A percentile compares a stretch with the other conserved stretches of the same genome.
These are phyloP conservation scores for Tephrocybe sp. DNA, from an alignment of 768 basidiomycete genomes.

Conservation along the genomic window DNA sequence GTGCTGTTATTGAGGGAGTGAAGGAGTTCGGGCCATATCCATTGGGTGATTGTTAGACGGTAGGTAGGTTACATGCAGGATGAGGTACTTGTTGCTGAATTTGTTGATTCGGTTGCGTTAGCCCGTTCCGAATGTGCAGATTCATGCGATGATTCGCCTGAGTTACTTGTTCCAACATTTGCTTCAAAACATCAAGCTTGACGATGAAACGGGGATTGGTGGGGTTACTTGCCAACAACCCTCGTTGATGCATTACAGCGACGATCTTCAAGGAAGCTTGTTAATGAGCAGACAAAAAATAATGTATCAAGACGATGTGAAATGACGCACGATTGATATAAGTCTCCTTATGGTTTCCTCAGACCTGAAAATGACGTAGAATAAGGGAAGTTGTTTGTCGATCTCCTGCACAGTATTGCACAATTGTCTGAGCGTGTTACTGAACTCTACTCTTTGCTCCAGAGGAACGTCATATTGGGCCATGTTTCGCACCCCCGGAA, in stretches of 20 bases:
- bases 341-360: conserved; percentile 50
- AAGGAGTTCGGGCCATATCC: conserved; percentile 21
- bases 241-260: conserved; percentile 45
- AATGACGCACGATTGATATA: conserved; percentile 51
- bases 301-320: background rate
- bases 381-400: conserved; percentile 50
- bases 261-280: conserved; percentile 34
- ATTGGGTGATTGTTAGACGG: conserved; percentile 4
- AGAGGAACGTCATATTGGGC: conserved; percentile 42
- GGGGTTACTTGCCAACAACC: conserved; percentile 29
- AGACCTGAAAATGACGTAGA: conserved; percentile 43
- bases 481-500: conserved; percentile 35
- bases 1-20: conserved; percentile 19
- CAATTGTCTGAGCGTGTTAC: conserved; percentile 47
- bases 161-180: conserved; percentile 33
- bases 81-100: conserved; percentile 12
- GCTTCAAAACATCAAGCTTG: conserved; percentile 36
- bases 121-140: conserved; percentile 17
- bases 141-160: conserved; percentile 12
- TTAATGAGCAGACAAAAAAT: conserved; percentile 7
- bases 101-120: conserved; percentile 16
- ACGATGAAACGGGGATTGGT: conserved; percentile 41
- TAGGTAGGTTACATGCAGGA: conserved; percentile 8
- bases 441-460: conserved; percentile 57
- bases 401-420: conserved; percentile 45